Evolutionary conservation across 208 protist genomes (phyloP), one percentile per base, ranked within the genome.

Genomic region (Acanthamoeba sp.): DNA sequence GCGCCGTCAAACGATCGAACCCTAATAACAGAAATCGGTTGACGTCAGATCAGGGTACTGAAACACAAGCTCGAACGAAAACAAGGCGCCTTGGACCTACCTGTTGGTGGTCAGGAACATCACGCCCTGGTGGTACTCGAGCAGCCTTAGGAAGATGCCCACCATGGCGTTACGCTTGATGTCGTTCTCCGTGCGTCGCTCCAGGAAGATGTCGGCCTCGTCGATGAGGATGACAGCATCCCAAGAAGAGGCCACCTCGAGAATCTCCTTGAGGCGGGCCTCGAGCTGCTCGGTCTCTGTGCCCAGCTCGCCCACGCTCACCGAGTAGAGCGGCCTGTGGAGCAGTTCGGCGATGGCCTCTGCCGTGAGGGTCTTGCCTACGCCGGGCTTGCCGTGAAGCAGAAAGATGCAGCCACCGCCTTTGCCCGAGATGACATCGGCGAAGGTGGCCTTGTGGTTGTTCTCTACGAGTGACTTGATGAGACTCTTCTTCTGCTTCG

Each of bases 71-170:
- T n/a, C n/a, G n/a, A n/a, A n/a, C n/a, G n/a, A n/a, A n/a, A n/a
- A n/a, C n/a, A n/a, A n/a, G n/a, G n/a, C n/a, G n/a, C n/a, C n/a
- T n/a, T n/a, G n/a, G n/a, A n/a, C n/a, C n/a, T n/a, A n/a, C n/a
- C n/a, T n/a, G 76, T 97, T 97, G 16, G 96, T 92, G 1, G 96
- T 97, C 7, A 97, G 80, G 92, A 97, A 97, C 42, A 97, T 87
- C 40, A 95, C n/a, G n/a, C n/a, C n/a, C n/a, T n/a, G n/a, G n/a
- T n/a, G n/a, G n/a, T n/a, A n/a, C n/a, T n/a, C n/a, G n/a, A 97
- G 85, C 6, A 96, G 87, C 16, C 95, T 69, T 45, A 97, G 87
- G n/a, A 97, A 76, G 42, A 97, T 84, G 38, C 92, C 36, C 29
- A 71, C 62, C 95, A 97, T 96, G 20, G 95, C 94, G 80, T 96